phyloP scores from a whole-genome alignment of 176 grass and related monocot species.

The Rhynchospora tenuis region DNA sequence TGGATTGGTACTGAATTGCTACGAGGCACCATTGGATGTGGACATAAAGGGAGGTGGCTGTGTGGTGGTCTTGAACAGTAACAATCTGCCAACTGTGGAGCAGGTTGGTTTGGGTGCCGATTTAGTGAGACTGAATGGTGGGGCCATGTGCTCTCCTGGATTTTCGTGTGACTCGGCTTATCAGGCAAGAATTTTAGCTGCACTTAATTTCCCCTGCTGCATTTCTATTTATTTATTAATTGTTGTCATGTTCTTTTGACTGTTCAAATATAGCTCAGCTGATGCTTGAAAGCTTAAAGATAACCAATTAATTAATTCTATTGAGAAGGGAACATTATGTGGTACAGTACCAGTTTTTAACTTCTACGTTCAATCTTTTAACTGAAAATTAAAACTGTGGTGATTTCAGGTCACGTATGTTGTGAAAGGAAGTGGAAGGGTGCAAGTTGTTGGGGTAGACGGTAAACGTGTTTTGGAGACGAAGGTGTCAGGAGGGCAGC shows the following conservation, averaged over 20 bases:
- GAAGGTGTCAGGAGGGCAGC: slow-evolving; percentile 33
- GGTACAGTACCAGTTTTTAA: background rate
- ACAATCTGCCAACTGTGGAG: slow-evolving; percentile 62
- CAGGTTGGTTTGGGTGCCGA: slow-evolving; percentile 73
- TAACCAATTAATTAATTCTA: too few species aligned
- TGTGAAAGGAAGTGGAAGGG: slow-evolving; percentile 59
- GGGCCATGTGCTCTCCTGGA: slow-evolving; percentile 88
- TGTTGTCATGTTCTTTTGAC: background rate
- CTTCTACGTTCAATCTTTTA: background rate
- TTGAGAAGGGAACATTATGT: background rate
- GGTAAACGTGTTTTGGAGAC: slow-evolving; percentile 69
- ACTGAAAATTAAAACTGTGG: background rate
- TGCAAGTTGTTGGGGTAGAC: slow-evolving; percentile 65
- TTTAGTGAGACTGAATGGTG: slow-evolving; percentile 59
- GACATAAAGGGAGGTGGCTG: slow-evolving; percentile 66
- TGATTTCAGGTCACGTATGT: slow-evolving; percentile 63
- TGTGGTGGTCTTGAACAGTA: slow-evolving; percentile 77
- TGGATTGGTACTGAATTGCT: slow-evolving; percentile 73
- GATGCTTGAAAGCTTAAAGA: too few species aligned
- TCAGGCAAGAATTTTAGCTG: slow-evolving; percentile 17
- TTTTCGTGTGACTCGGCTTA: slow-evolving; percentile 90
- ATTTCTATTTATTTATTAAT: background rate
- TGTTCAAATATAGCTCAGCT: too few species aligned
- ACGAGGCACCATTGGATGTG: slow-evolving; percentile 59
- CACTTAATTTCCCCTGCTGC: background rate